Conservation (phyloP, 140 eudicot genomes). For the Bidens hawaiensis region DNA sequence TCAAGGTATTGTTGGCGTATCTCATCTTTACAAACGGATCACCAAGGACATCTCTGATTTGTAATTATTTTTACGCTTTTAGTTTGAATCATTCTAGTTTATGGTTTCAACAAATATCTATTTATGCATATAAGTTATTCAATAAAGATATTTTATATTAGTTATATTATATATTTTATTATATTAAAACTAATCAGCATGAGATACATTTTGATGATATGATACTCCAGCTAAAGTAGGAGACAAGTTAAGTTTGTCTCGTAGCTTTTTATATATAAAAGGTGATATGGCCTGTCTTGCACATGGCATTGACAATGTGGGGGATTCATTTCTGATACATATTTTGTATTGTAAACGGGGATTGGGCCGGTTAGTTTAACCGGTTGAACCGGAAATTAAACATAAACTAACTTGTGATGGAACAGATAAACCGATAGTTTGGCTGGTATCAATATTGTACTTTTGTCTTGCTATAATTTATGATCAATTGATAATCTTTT, state of each 20-base stretch:
- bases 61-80: background rate
- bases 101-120: background rate
- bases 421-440: too few relatives aligned
- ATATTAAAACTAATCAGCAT: background rate
- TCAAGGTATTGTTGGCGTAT: background rate
- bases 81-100: background rate
- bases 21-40: background rate
- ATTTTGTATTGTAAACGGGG: background rate
- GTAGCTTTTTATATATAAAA: slow-evolving; percentile 14
- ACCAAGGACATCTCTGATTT: too few relatives aligned
- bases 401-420: background rate
- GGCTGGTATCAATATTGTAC: too few relatives aligned
- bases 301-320: slow-evolving; percentile 25
- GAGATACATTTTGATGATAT: slow-evolving; percentile 7
- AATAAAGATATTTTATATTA: too few relatives aligned
- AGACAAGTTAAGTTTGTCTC: background rate
- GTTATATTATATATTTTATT: too few relatives aligned
- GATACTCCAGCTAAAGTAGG: slow-evolving; percentile 22
- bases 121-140: too few relatives aligned
- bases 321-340: background rate
- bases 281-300: slow-evolving; percentile 27
- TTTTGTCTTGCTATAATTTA: too few relatives aligned
- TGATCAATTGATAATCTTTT: too few relatives aligned
- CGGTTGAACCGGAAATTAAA: background rate
- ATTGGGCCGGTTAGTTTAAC: background rate